Percentiles rank a stretch among this genome's conserved stretches.
Conservation (phyloP, 345 rosid species). For the Erucastrum elatum region DNA sequence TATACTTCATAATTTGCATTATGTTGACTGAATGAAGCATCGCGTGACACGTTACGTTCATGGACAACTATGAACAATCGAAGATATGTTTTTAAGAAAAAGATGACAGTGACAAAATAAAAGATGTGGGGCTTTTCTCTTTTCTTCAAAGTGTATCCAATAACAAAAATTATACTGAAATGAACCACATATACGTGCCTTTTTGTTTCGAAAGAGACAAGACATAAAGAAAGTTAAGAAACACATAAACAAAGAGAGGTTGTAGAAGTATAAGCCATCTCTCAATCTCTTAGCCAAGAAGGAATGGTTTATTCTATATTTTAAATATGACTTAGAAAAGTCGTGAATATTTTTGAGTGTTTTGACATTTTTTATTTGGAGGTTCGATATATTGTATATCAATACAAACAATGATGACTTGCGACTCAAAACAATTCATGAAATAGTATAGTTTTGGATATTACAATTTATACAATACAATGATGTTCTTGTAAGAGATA, state of each 20-base stretch:
- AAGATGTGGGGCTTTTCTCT: constrained; percentile 29
- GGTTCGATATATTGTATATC: neutral
- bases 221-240: constrained; percentile 30
- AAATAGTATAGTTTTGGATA: neutral
- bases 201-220: constrained; percentile 38
- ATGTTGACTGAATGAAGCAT: constrained; percentile 24
- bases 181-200: constrained; percentile 31
- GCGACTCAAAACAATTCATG: neutral
- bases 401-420: neutral
- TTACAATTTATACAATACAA: neutral
- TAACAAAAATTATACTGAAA: constrained; percentile 17
- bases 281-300: constrained; percentile 38
- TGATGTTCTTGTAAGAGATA: neutral
- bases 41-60: constrained; percentile 31
- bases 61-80: constrained; percentile 21
- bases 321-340: neutral
- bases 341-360: neutral
- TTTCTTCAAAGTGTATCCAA: constrained; percentile 37
- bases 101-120: neutral
- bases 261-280: constrained; percentile 29
- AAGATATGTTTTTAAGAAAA: constrained; percentile 5
- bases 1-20: constrained; percentile 15
- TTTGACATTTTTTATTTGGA: neutral
- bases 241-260: constrained; percentile 27
- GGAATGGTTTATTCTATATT: constrained; percentile 19